Evolutionary conservation across 208 protist genomes (phyloP).

Genomic region (Wallacemonas sp.): DNA sequence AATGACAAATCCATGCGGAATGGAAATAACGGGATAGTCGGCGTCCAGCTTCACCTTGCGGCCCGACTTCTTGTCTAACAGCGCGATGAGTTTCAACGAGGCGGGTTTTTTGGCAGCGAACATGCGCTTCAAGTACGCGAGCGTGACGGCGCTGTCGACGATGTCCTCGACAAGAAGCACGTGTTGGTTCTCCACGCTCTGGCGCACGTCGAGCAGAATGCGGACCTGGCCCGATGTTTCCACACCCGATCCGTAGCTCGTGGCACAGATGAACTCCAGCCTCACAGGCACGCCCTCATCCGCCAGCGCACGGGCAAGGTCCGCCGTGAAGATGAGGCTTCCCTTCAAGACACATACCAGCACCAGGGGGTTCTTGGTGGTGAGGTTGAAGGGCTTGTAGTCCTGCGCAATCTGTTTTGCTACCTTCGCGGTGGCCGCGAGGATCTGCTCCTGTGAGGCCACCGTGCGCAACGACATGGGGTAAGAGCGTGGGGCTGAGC

Average conservation of each 20-base stretch:
- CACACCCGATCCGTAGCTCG: conserved; percentile 38
- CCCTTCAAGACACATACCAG: conserved; percentile 87
- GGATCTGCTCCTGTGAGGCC: conserved; percentile 61
- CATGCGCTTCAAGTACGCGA: conserved; percentile 63
- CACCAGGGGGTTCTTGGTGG: conserved; percentile 61
- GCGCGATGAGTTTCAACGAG: conserved; percentile 77
- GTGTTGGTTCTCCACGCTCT: conserved; percentile 69
- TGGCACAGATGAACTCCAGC: conserved; percentile 88
- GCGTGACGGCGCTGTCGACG: conserved; percentile 81
- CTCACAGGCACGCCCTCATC: conserved; percentile 67
- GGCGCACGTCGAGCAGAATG: conserved; percentile 78
- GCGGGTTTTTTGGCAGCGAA: conserved; percentile 60
- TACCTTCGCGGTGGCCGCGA: conserved; percentile 27
- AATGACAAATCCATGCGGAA: conserved; percentile 80
- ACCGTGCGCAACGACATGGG: conserved; percentile 51
- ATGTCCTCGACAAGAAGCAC: conserved; percentile 92
- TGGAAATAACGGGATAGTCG: conserved; percentile 71
- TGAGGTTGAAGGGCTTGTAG: conserved; percentile 49
- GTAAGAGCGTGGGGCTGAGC: conserved; percentile 35
- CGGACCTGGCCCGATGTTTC: conserved; percentile 54
- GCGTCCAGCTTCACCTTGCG: conserved; percentile 42
- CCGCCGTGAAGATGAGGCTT: conserved; percentile 79
- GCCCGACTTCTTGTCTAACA: conserved; percentile 81
- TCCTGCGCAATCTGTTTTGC: conserved; percentile 73
- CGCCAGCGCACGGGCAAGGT: conserved; percentile 58